Evolutionary conservation across 371 early-diverging fungal genomes (phyloP), one percentile per base, ranked within the genome.

Genomic region (Mortierella sp.): DNA sequence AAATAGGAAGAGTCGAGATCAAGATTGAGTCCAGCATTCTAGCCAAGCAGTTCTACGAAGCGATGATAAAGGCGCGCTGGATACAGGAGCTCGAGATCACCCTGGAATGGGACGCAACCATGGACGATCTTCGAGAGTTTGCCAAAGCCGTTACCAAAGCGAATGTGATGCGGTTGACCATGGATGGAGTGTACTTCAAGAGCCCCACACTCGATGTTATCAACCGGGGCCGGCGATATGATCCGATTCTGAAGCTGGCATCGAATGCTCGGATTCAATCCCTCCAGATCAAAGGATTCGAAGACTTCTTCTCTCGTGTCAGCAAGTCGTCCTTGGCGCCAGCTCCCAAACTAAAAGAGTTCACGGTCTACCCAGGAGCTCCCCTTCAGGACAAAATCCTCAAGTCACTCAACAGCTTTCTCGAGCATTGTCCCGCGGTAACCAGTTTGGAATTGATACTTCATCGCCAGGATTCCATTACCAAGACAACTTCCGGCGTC

Each of bases 101-200:
- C 22, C 22, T 62, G 10, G 19, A 47, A 0, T 62, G 62, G 62
- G 53, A 62, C 1, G 41, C 25, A 0, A 46, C 57, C 0, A 24
- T 47, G 41, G 57, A 54, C 3, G 63, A 70, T 37, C 46, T 69
- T n/a, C 52, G 50, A 21, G 28, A 22, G 6, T 39, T 66, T 3
- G 27, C 28, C 17, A 19, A 16, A 8, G 39, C 53, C 21, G 46
- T 58, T 24, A 44, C 27, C 21, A 37, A 53, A 16, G 45, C 58
- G 2, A 53, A 39, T 14, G 39, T 65, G 22, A 13, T 53, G 7
- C n/a, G 44, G n/a, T 19, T 65, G 13, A 22, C 25, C 8, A 16
- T 57, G 17, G 19, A 25, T 19, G 52, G 52, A 7, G 10, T 21
- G 0, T 6, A 25, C n/a, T 49, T 55, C 24, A 28, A 31, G 29